phyloP scores from a whole-genome alignment of 2,329 filamentous ascomycete genomes.

The Fusarium cicatricum region DNA sequence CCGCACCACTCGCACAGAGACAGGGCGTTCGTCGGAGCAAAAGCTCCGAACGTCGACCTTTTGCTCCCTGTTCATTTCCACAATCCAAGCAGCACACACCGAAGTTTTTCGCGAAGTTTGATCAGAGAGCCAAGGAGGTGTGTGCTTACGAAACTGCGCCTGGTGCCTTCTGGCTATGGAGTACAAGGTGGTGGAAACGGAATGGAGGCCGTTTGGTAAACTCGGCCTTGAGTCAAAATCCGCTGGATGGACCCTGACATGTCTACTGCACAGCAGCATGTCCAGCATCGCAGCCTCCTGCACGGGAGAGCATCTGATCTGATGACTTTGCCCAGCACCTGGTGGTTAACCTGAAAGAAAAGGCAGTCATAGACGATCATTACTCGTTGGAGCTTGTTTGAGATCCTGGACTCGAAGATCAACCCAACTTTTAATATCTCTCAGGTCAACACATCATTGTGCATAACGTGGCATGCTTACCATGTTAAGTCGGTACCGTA shows the following conservation, averaged over 20 bases:
- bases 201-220: too few species aligned
- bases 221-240: conserved; percentile 2
- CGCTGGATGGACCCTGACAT: too few species aligned
- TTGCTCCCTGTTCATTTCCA: too few species aligned
- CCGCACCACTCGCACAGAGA: not conserved
- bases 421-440: not conserved
- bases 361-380: conserved; percentile 9
- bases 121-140: too few species aligned
- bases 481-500: not conserved
- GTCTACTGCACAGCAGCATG: too few species aligned
- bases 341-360: not conserved
- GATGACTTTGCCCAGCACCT: not conserved
- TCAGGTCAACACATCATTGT: not conserved
- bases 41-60: conserved; percentile 18
- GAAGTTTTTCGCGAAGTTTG: not conserved
- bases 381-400: not conserved
- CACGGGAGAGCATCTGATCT: not conserved
- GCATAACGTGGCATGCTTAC: not conserved
- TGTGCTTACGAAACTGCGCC: too few species aligned
- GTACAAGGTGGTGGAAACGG: too few species aligned
- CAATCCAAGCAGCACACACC: too few species aligned
- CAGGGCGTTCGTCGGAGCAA: conserved; percentile 4
- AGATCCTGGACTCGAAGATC: not conserved
- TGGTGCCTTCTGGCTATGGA: too few species aligned
- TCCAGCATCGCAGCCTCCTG: too few species aligned